phyloP scores from a whole-genome alignment of 2,329 filamentous ascomycete species.

The Colletotrichum eremochloae region DNA sequence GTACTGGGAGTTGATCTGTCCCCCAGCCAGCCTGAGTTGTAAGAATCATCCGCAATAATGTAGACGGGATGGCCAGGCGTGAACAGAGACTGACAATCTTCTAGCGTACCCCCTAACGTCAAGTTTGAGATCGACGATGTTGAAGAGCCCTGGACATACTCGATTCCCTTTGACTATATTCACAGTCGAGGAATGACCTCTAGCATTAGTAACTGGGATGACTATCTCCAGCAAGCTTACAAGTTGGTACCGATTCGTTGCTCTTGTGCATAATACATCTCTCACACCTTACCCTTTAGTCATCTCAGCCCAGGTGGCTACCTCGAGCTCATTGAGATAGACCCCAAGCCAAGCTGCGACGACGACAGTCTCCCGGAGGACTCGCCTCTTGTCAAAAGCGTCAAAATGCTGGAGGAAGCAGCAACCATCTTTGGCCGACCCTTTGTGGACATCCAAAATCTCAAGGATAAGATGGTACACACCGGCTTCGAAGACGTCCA shows the following conservation, averaged over 20 bases:
- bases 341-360: conserved; percentile 54
- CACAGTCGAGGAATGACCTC: conserved; percentile 54
- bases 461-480: conserved; percentile 39
- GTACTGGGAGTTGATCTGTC: conserved; percentile 41
- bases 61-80: not conserved
- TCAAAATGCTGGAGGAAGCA: not conserved
- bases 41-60: not conserved
- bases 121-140: conserved; percentile 60
- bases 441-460: not conserved
- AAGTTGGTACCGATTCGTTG: conserved; percentile 37
- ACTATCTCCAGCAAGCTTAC: conserved; percentile 52
- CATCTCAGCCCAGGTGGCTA: conserved; percentile 58
- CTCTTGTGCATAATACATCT: not conserved
- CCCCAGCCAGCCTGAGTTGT: conserved; percentile 55
- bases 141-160: conserved; percentile 56
- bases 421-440: not conserved
- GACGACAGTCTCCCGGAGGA: conserved; percentile 53
- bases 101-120: conserved; percentile 62
- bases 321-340: conserved; percentile 59
- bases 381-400: conserved; percentile 46
- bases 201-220: conserved; percentile 50
- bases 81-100: not conserved
- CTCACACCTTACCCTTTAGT: conserved; percentile 2
- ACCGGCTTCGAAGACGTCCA: conserved; percentile 52
- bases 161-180: conserved; percentile 56